These are phyloP conservation scores for Talaromyces sp. DNA, from an alignment of 2,329 filamentous ascomycete genomes.

Conservation along the genomic window DNA sequence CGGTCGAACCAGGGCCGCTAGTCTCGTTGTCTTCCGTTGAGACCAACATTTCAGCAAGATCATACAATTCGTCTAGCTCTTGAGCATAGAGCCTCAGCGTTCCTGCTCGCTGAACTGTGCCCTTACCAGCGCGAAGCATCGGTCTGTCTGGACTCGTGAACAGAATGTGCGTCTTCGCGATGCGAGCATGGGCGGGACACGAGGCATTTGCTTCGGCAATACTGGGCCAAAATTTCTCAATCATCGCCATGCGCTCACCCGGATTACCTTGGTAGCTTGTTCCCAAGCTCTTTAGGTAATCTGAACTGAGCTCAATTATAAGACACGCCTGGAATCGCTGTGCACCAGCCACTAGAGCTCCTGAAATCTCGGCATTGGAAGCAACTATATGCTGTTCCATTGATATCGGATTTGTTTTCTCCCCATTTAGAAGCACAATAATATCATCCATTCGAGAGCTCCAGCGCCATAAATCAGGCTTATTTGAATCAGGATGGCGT, in stretches of 20 bases:
- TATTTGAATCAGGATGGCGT: conserved; percentile 22
- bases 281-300: too few species aligned
- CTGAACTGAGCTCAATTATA: conserved; percentile 18
- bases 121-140: not conserved
- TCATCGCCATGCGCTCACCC: conserved; percentile 17
- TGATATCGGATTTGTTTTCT: conserved; percentile 21
- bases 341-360: conserved; percentile 20
- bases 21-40: not conserved
- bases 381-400: conserved; percentile 22
- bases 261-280: too few species aligned
- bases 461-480: conserved; percentile 18
- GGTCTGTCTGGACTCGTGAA: not conserved
- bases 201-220: not conserved
- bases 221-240: conserved; percentile 24
- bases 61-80: not conserved
- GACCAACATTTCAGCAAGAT: not conserved
- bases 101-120: not conserved
- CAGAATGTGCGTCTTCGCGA: not conserved
- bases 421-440: conserved; percentile 23
- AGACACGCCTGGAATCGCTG: conserved; percentile 24
- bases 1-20: too few species aligned
- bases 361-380: conserved; percentile 15
- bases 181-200: not conserved
- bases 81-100: not conserved
- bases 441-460: conserved; percentile 20